Evolutionary conservation across 768 basidiomycete species (phyloP), one percentile per base, ranked within the genome.

Genomic region (Lactarius quietus): DNA sequence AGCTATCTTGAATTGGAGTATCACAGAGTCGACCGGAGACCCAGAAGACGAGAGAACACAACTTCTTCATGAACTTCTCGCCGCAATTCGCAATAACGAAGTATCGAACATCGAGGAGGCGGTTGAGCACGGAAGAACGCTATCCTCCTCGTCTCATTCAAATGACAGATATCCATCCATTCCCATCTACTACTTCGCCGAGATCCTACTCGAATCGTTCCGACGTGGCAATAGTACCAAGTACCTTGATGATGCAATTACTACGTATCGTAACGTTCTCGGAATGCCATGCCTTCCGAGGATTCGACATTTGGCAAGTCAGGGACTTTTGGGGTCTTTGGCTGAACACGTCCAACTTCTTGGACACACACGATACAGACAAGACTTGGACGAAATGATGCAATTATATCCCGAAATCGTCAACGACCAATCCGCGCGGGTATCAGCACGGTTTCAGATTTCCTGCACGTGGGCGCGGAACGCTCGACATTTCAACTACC

Each of bases 181-280:
- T 7, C 20, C 38, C 8, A 5, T 8, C 1, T n/a, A 2, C 1
- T 0, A 4, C 0, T 39, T 61, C 9, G 26, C 31, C 14, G 1
- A 10, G 6, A 35, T 53, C 28, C 35, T 61, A 10, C 3, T n/a
- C 6, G 6, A 33, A 1, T 26, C 26, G 1, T 20, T 38, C 1
- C 1, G 14, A 10, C 23, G 35, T 18, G 52, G 48, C 1, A 7
- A 52, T 1, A 38, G 20, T 12, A 3, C 38, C 15, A 26, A 60
- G 3, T 51, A 52, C 26, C 59, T 60, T 33, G 6, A 61, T 20
- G 36, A 38, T 8, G 31, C 48, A 10, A 61, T 61, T n/a, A 14
- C 33, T 3, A 15, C 17, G 6, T 10, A 20, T 15, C 48, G 51
- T 14, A 36, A 61, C 14, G 1, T 28, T 10, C 38, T 23, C 17